Percentiles rank a stretch among this genome's conserved stretches.
Conservation (phyloP, 768 basidiomycete genomes). For the Termitomyces sp. region DNA sequence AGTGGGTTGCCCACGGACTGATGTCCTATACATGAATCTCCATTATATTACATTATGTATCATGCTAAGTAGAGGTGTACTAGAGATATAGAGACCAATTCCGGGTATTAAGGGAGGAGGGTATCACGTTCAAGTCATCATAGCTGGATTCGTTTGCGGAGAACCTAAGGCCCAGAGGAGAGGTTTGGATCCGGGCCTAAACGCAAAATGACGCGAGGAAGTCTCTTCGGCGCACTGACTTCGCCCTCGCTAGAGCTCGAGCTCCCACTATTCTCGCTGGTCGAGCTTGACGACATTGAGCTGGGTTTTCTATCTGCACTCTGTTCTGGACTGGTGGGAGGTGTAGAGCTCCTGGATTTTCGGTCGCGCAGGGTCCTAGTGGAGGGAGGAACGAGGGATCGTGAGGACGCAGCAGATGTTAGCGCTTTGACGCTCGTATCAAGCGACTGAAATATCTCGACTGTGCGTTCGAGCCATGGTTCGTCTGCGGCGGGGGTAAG, state of each 20-base stretch:
- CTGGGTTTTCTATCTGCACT: constrained; percentile 10
- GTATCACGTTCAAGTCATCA: background rate
- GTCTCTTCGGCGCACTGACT: constrained; percentile 38
- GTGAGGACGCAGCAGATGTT: constrained; percentile 1
- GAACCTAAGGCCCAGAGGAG: background rate
- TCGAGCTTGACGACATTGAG: constrained; percentile 6
- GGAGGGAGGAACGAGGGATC: background rate
- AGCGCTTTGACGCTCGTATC: constrained; percentile 22
- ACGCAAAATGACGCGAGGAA: constrained; percentile 29
- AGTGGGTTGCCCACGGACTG: constrained; percentile 64
- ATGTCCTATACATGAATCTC: constrained; percentile 17
- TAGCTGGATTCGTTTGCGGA: background rate
- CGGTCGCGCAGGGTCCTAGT: constrained; percentile 13
- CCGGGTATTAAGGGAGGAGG: background rate
- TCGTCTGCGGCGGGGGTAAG: constrained; percentile 32
- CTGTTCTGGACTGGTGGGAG: background rate
- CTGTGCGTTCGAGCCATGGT: constrained; percentile 57
- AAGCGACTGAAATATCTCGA: constrained; percentile 45
- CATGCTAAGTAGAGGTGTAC: background rate
- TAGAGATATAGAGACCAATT: background rate
- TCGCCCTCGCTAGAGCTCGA: constrained; percentile 31
- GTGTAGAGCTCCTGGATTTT: constrained; percentile 10
- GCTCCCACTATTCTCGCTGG: constrained; percentile 5
- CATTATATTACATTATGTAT: background rate
- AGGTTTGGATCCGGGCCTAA: constrained; percentile 24